Evolutionary conservation across 2,329 filamentous ascomycete species (phyloP).

Genomic region (Cytospora mali): DNA sequence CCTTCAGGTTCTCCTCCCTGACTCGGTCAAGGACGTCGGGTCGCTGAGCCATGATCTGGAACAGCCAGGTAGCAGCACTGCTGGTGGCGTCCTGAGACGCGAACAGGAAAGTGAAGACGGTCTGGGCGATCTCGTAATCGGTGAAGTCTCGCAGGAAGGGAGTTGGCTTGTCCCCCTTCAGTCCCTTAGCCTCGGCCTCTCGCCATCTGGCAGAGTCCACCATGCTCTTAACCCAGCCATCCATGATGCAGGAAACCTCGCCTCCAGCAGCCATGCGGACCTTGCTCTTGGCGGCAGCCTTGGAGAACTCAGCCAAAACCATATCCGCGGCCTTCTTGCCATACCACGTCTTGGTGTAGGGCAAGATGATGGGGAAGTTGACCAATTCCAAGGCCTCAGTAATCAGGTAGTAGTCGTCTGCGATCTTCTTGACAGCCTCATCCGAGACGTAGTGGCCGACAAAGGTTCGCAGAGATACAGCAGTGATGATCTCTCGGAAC

Average conservation of each 20-base stretch:
- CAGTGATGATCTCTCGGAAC: conserved; percentile 94
- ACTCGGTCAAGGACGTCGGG: conserved; percentile 90
- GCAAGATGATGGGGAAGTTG: conserved; percentile 96
- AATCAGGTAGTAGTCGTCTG: conserved; percentile 95
- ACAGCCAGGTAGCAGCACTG: conserved; percentile 91
- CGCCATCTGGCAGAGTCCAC: conserved; percentile 82
- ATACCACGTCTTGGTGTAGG: conserved; percentile 95
- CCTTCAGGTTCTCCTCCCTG: conserved; percentile 82
- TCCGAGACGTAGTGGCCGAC: conserved; percentile 94
- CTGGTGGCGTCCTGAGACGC: conserved; percentile 96
- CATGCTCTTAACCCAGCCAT: conserved; percentile 90
- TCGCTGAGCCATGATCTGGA: conserved; percentile 90
- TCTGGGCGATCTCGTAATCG: conserved; percentile 90
- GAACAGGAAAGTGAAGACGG: conserved; percentile 94
- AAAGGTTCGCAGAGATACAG: conserved; percentile 94
- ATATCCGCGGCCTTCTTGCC: conserved; percentile 95
- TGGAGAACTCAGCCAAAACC: conserved; percentile 85
- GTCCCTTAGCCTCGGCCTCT: conserved; percentile 74
- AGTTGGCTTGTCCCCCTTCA: conserved; percentile 75
- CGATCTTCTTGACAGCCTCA: conserved; percentile 87
- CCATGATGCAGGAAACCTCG: conserved; percentile 88
- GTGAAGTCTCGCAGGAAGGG: conserved; percentile 83
- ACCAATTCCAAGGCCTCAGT: conserved; percentile 94
- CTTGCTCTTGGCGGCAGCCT: conserved; percentile 92
- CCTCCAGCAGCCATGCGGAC: conserved; percentile 88